These are phyloP conservation scores for Epichloe sylvatica DNA, from an alignment of 2,329 filamentous ascomycete genomes.

Conservation along the genomic window DNA sequence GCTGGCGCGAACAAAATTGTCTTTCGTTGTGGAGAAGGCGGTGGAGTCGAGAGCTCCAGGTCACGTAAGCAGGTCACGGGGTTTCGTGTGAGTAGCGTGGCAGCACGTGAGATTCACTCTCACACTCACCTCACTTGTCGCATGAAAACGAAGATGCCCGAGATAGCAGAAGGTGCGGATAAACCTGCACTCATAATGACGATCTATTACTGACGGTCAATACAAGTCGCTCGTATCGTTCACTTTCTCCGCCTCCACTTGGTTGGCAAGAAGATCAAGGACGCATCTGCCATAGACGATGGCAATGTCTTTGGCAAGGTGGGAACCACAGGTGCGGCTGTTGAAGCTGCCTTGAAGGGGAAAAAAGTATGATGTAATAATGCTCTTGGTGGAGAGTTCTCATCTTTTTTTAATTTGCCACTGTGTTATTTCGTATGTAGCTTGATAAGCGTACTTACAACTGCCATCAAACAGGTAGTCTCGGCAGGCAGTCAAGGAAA, in stretches of 20 bases:
- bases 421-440: not conserved
- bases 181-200: not conserved
- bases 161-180: slow-evolving; percentile 44
- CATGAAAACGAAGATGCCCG: slow-evolving; percentile 35
- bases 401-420: too few species aligned
- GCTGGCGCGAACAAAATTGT: slow-evolving; percentile 14
- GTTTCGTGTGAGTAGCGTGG: slow-evolving; percentile 17
- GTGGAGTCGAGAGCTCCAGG: slow-evolving; percentile 1
- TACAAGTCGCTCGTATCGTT: slow-evolving; percentile 65
- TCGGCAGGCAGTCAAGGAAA: slow-evolving; percentile 79
- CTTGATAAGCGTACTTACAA: not conserved
- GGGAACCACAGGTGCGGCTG: slow-evolving; percentile 62
- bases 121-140: not conserved
- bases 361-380: slow-evolving; percentile 37
- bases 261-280: slow-evolving; percentile 66
- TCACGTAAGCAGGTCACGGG: slow-evolving; percentile 18
- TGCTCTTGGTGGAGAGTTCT: too few species aligned
- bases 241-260: slow-evolving; percentile 72
- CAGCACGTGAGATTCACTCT: not conserved
- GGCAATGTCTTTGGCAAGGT: slow-evolving; percentile 80
- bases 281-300: slow-evolving; percentile 63
- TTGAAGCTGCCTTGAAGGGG: slow-evolving; percentile 59
- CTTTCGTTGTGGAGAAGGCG: slow-evolving; percentile 12
- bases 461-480: slow-evolving; percentile 28
- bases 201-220: not conserved